Percentiles rank a stretch among this genome's conserved stretches.
Evolutionary conservation across 345 rosid species (phyloP).

Genomic region (Aquilaria sinensis): DNA sequence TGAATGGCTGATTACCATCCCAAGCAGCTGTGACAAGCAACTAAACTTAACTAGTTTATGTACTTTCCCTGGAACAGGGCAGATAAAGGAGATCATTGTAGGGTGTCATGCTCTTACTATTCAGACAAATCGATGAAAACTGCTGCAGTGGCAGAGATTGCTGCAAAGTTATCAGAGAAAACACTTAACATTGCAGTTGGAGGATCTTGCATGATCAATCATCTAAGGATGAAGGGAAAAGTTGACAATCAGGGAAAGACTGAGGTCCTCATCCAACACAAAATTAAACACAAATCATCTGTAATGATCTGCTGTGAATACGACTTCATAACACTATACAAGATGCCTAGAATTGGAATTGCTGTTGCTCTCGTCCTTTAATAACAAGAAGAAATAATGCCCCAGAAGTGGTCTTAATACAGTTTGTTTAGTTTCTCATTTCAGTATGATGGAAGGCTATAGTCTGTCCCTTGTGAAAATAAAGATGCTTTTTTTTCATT

Average conservation of each 20-base stretch:
- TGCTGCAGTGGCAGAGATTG: constrained; percentile 6
- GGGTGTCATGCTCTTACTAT: constrained; percentile 6
- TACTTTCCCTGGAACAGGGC: constrained; percentile 5
- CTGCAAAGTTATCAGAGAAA: constrained; percentile 5
- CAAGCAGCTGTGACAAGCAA: background rate
- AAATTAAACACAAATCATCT: background rate
- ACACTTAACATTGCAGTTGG: constrained; percentile 4
- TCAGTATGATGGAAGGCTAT: no score
- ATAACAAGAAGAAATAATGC: no score
- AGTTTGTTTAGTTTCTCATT: no score
- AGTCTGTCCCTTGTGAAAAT: no score
- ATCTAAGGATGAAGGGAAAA: constrained; percentile 4
- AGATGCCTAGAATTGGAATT: constrained; percentile 9
- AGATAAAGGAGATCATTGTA: constrained; percentile 6
- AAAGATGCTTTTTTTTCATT: no score
- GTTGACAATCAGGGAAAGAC: constrained; percentile 13
- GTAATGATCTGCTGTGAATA: constrained; percentile 6
- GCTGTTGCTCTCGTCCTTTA: constrained; percentile 1
- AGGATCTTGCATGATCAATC: constrained; percentile 7
- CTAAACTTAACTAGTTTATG: background rate
- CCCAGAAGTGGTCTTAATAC: no score
- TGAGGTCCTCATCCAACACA: constrained; percentile 1
- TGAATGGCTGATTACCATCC: no score
- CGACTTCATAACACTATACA: constrained; percentile 6
- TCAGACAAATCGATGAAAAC: constrained; percentile 2